phyloP scores from a whole-genome alignment of 2,329 filamentous ascomycete genomes.

The Claviceps sp. region DNA sequence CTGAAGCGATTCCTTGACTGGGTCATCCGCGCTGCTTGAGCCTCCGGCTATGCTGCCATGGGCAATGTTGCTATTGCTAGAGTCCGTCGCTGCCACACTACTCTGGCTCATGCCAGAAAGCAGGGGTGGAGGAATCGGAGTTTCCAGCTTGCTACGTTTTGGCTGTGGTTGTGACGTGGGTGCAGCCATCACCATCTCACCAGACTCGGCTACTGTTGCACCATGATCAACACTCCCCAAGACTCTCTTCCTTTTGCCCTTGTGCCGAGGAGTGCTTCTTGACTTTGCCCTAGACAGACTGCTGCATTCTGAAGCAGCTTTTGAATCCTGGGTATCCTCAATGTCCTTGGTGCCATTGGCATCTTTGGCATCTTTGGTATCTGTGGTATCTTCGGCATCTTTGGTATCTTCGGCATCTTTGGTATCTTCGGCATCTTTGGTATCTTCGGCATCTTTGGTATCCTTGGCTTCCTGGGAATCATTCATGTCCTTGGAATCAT shows the following conservation, averaged over 20 bases:
- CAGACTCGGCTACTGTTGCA: slow-evolving; percentile 12
- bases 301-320: slow-evolving; percentile 3
- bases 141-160: slow-evolving; percentile 45
- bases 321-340: not conserved
- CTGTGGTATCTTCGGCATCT: too few relatives aligned
- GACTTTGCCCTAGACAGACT: slow-evolving; percentile 14
- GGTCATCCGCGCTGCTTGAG: not conserved
- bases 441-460: too few relatives aligned
- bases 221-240: slow-evolving; percentile 20
- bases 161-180: slow-evolving; percentile 22
- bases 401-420: too few relatives aligned
- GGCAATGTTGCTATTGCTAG: slow-evolving; percentile 6
- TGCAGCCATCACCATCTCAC: slow-evolving; percentile 12
- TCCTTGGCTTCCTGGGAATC: too few relatives aligned
- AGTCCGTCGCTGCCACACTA: slow-evolving; percentile 15
- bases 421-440: too few relatives aligned
- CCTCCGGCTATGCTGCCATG: slow-evolving; percentile 10
- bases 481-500: too few relatives aligned
- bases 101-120: slow-evolving; percentile 19
- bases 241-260: slow-evolving; percentile 34
- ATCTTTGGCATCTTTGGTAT: too few relatives aligned
- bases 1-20: not conserved
- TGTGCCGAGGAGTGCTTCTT: slow-evolving; percentile 18
- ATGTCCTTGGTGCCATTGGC: too few relatives aligned
- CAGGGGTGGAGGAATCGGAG: slow-evolving; percentile 36